Conservation (phyloP, 768 basidiomycete genomes). For the Cystobasidium onofrii region DNA sequence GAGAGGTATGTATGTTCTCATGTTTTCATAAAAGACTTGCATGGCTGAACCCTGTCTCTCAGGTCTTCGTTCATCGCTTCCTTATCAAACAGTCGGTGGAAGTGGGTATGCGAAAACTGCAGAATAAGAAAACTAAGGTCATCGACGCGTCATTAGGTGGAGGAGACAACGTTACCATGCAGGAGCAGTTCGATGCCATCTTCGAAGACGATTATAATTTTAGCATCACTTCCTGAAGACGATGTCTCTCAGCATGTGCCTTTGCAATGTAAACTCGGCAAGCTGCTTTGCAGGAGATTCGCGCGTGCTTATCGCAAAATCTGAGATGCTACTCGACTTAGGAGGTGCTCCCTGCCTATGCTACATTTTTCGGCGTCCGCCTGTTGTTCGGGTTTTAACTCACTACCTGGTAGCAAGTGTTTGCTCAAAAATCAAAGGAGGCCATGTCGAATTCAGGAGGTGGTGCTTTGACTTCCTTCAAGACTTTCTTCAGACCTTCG, state of each 20-base stretch:
- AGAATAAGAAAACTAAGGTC: conserved; percentile 77
- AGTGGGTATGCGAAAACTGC: conserved; percentile 45
- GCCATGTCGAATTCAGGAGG: conserved; percentile 83
- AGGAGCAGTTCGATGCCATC: conserved; percentile 28
- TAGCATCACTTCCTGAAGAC: background rate
- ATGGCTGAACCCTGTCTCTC: too few relatives aligned
- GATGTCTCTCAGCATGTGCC: background rate
- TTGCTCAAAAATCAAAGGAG: conserved; percentile 51
- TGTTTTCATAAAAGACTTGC: too few relatives aligned
- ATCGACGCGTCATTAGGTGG: conserved; percentile 74
- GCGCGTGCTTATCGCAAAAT: too few relatives aligned
- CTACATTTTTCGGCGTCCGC: background rate
- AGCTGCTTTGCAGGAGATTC: background rate
- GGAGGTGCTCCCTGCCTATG: too few relatives aligned
- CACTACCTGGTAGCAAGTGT: too few relatives aligned
- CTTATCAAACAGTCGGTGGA: conserved; percentile 37
- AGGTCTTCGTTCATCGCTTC: background rate
- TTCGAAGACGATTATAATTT: conserved; percentile 21
- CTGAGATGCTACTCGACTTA: too few relatives aligned
- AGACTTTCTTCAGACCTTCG: conserved; percentile 68
- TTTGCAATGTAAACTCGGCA: background rate
- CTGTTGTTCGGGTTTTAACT: too few relatives aligned
- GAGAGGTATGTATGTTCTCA: conserved; percentile 25
- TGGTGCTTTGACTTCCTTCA: conserved; percentile 76
- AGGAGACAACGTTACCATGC: background rate